phyloP scores from a whole-genome alignment of 352 stramenopile genomes.

The Globisporangium megalacanthum region DNA sequence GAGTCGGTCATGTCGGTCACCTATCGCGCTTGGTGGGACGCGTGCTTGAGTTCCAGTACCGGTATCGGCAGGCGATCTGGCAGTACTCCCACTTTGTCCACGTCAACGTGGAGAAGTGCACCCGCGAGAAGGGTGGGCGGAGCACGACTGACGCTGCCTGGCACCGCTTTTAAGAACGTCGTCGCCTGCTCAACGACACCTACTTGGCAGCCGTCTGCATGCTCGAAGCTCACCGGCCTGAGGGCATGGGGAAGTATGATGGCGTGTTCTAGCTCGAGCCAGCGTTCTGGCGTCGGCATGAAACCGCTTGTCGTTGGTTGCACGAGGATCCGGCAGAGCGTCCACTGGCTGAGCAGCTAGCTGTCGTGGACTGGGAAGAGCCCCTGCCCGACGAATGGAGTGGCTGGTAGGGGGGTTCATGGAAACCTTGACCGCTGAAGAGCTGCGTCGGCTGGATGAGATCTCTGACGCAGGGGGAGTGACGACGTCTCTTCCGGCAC shows the following conservation, averaged over 20 bases:
- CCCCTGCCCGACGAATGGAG: background rate
- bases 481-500: background rate
- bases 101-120: background rate
- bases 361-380: background rate
- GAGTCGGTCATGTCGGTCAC: background rate
- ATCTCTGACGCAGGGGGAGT: no score
- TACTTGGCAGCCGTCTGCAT: background rate
- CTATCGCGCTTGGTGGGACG: background rate
- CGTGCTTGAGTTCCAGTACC: background rate
- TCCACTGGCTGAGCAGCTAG: background rate
- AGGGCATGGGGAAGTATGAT: background rate
- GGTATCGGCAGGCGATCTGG: background rate
- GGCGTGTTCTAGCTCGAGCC: background rate
- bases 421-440: no score
- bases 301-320: background rate
- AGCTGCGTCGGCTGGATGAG: no score
- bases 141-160: background rate
- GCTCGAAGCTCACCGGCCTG: no score
- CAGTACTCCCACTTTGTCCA: background rate
- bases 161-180: background rate
- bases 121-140: no score
- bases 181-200: background rate
- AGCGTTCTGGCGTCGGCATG: background rate
- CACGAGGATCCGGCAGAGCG: background rate
- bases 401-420: no score